A percentile compares a stretch with the other conserved stretches of the same genome.
Evolutionary conservation across 345 rosid genomes (phyloP).

Genomic region (Melaleuca alternifolia): DNA sequence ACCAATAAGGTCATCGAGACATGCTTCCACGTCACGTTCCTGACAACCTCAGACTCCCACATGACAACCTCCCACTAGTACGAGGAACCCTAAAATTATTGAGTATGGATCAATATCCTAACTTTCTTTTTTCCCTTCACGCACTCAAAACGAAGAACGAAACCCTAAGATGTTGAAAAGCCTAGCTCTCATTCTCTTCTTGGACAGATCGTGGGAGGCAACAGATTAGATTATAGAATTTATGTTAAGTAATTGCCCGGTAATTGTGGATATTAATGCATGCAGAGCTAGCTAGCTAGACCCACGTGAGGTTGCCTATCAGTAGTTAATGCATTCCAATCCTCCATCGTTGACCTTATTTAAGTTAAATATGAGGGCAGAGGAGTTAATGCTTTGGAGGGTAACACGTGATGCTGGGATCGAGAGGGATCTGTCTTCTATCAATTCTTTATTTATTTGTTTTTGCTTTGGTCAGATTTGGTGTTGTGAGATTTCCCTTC

Average conservation of each 20-base stretch:
- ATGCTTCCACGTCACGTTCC: constrained; percentile 5
- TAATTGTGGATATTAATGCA: not conserved
- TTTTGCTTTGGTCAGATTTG: not conserved
- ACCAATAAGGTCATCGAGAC: constrained; percentile 7
- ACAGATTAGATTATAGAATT: not conserved
- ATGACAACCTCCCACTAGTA: not conserved
- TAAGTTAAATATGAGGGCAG: not conserved
- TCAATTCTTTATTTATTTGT: too few relatives aligned
- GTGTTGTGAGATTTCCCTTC: not conserved
- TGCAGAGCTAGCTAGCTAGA: not conserved
- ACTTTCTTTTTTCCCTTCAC: not conserved
- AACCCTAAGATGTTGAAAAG: not conserved
- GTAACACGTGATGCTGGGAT: not conserved
- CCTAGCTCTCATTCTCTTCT: not conserved
- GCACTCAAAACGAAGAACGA: not conserved
- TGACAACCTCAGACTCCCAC: constrained; percentile 8
- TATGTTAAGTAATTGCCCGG: not conserved
- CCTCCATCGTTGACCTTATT: not conserved
- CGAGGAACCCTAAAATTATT: not conserved
- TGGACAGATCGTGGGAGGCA: not conserved
- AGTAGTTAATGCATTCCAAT: not conserved
- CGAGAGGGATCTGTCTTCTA: not conserved
- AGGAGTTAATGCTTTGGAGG: not conserved
- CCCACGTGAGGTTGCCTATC: not conserved
- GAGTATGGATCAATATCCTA: not conserved